Conservation (phyloP, 108 stramenopile species). For the Cyclotella atomus region DNA sequence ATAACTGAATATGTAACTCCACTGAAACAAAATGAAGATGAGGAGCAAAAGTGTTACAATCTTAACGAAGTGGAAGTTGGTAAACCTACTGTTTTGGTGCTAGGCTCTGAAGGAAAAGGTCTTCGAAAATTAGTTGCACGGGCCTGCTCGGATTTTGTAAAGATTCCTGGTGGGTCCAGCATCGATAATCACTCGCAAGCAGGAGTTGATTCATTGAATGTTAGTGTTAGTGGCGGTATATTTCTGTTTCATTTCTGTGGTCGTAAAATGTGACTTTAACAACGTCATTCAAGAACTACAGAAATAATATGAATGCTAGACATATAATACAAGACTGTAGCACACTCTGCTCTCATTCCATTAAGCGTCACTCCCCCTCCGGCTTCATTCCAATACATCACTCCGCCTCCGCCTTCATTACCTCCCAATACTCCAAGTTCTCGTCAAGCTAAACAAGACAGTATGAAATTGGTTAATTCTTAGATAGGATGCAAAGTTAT, state of each 20-base stretch:
- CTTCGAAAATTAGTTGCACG: conserved; percentile 86
- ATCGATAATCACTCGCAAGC: conserved; percentile 25
- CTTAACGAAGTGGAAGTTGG: conserved; percentile 50
- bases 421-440: conserved; percentile 48
- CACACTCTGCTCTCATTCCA: too few relatives aligned
- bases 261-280: too few relatives aligned
- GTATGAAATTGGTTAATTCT: too few relatives aligned
- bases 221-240: conserved; percentile 95
- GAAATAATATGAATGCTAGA: too few relatives aligned
- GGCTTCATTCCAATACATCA: too few relatives aligned
- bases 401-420: too few relatives aligned
- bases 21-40: not conserved
- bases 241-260: conserved; percentile 83
- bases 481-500: too few relatives aligned
- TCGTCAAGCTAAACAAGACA: conserved; percentile 6
- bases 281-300: too few relatives aligned
- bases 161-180: conserved; percentile 69
- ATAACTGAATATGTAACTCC: conserved; percentile 3
- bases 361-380: too few relatives aligned
- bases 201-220: conserved; percentile 95
- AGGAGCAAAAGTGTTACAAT: conserved; percentile 50
- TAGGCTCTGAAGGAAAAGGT: conserved; percentile 97
- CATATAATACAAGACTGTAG: too few relatives aligned
- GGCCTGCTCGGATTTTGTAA: conserved; percentile 89
- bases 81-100: conserved; percentile 89